A percentile compares a stretch with the other conserved stretches of the same genome.
phyloP scores from a whole-genome alignment of 2,329 filamentous ascomycete genomes.

The Geoglossum cookeanum region DNA sequence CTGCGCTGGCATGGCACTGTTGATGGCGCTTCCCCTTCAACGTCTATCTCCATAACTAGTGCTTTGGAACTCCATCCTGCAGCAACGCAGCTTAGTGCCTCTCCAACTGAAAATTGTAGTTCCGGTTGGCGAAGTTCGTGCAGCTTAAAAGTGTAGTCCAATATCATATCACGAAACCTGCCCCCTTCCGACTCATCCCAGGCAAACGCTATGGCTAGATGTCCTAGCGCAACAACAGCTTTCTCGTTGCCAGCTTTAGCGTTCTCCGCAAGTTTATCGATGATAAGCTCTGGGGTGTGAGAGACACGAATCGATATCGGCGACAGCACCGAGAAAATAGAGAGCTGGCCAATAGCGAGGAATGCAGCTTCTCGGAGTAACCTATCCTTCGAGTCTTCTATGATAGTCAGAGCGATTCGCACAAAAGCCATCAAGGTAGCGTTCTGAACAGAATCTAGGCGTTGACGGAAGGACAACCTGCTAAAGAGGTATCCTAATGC shows the following conservation, averaged over 20 bases:
- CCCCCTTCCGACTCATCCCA: constrained; percentile 9
- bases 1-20: constrained; percentile 20
- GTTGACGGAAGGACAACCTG: constrained; percentile 31
- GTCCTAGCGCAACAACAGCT: constrained; percentile 63
- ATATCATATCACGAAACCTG: constrained; percentile 7
- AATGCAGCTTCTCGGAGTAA: constrained; percentile 38
- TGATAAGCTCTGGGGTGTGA: constrained; percentile 27
- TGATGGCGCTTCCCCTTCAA: constrained; percentile 35
- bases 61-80: constrained; percentile 71
- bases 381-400: constrained; percentile 34
- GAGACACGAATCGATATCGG: constrained; percentile 20
- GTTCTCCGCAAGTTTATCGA: constrained; percentile 43
- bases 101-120: constrained; percentile 76
- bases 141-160: constrained; percentile 47
- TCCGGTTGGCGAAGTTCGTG: constrained; percentile 76
- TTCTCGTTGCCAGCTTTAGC: constrained; percentile 67
- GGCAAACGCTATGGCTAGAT: constrained; percentile 45
- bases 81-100: constrained; percentile 62
- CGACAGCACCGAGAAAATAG: constrained; percentile 36
- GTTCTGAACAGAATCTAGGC: constrained; percentile 17
- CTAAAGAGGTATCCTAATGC: constrained; percentile 39
- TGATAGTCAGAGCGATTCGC: constrained; percentile 28
- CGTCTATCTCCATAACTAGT: constrained; percentile 55
- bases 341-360: constrained; percentile 39
- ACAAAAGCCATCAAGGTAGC: constrained; percentile 24